Percentiles rank a stretch among this genome's conserved stretches.
Evolutionary conservation across 2,329 filamentous ascomycete genomes (phyloP).

Genomic region (Diaporthe citriasiana): DNA sequence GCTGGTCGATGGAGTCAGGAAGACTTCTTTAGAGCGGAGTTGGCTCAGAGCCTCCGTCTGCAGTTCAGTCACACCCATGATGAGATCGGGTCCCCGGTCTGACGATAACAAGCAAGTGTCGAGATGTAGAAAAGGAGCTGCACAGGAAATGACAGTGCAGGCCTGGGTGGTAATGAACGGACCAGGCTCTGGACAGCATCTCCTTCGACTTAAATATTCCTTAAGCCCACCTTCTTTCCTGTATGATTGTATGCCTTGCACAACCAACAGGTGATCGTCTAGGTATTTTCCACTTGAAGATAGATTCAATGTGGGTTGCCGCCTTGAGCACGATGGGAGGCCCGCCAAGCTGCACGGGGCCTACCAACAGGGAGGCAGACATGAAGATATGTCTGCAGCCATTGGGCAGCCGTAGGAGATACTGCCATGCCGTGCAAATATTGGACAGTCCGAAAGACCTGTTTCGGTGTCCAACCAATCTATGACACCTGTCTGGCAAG

Average conservation of each 20-base stretch:
- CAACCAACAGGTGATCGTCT: not conserved
- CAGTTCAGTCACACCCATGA: slow-evolving; percentile 5
- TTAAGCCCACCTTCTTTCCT: too few relatives aligned
- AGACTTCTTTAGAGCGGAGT: slow-evolving; percentile 33
- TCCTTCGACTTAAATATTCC: not conserved
- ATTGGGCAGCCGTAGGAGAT: not conserved
- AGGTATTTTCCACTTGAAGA: slow-evolving; percentile 3
- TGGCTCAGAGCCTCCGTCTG: slow-evolving; percentile 24
- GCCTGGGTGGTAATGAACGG: not conserved
- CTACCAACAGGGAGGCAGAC: slow-evolving; percentile 29
- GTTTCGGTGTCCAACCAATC: not conserved
- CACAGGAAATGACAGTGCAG: not conserved
- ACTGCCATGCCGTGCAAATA: not conserved
- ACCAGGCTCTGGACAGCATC: not conserved
- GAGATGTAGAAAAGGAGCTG: not conserved
- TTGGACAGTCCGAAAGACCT: not conserved
- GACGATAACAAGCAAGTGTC: not conserved
- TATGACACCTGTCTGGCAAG: not conserved
- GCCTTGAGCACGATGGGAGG: not conserved
- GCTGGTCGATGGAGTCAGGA: slow-evolving; percentile 29
- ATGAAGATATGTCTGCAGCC: not conserved
- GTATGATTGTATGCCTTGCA: not conserved
- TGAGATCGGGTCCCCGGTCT: not conserved
- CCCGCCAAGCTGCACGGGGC: not conserved
- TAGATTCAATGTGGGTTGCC: not conserved